Conservation (phyloP, 2,329 filamentous ascomycete genomes). For the Sarocladium oryzae region DNA sequence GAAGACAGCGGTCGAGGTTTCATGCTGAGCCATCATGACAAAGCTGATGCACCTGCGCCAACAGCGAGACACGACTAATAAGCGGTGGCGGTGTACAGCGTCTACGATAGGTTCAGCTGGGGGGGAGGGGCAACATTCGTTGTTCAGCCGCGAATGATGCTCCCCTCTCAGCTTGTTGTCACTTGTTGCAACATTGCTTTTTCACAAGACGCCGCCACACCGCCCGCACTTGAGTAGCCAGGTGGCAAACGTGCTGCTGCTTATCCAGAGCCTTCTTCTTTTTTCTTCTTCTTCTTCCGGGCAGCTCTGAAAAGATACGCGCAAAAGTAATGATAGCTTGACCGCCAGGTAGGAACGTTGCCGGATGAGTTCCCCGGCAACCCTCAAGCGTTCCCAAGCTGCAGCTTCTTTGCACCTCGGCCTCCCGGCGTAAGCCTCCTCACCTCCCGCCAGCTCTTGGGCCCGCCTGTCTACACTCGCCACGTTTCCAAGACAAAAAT, state of each 20-base stretch:
- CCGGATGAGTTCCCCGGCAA: slow-evolving; percentile 1
- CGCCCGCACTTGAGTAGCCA: too few species aligned
- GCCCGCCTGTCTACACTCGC: neutral
- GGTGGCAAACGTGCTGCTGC: too few species aligned
- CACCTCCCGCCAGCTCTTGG: too few species aligned
- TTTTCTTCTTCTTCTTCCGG: neutral
- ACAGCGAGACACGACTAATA: neutral
- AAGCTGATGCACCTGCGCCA: neutral
- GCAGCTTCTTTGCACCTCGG: neutral
- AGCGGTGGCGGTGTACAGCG: neutral
- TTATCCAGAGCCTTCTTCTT: neutral
- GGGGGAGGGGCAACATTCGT: too few species aligned
- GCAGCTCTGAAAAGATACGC: neutral
- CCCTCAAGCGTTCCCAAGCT: neutral
- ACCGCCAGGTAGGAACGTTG: neutral
- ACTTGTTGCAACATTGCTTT: neutral
- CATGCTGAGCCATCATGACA: neutral
- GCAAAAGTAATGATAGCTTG: neutral
- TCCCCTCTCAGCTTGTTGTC: neutral
- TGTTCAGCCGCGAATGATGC: neutral
- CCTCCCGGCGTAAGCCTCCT: neutral
- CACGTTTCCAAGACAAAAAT: neutral
- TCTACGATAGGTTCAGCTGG: too few species aligned
- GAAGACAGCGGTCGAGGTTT: neutral
- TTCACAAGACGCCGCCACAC: neutral